Evolutionary conservation across 192 early-diverging fungal species (phyloP), one percentile per base, ranked within the genome.

Genomic region (Coemansia brasiliensis): DNA sequence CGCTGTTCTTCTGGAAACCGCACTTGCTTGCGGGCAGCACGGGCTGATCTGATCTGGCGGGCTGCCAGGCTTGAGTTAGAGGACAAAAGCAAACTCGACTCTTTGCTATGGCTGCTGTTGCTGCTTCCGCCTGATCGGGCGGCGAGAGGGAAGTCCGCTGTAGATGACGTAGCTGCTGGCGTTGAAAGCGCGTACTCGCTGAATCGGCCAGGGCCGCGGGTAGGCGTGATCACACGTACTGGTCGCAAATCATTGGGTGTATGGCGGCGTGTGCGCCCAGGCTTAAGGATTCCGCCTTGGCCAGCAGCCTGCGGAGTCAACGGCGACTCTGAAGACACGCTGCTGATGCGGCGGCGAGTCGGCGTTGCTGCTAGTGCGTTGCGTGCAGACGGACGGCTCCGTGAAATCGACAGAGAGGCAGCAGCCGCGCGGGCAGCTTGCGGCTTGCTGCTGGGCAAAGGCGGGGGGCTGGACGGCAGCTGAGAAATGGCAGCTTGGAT

Each of bases 1-100:
- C 65, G 55, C 45, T 52, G 41, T 39, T 79, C 69, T 29, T 72
- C 75, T 0, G 75, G 75, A 26, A 79, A 79, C 44, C 69, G 56
- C 37, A 79, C 75, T 1, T 51, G 42, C 53, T 79, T 79, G 29
- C 63, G 48, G 1, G 62, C 26, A 1, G 49, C 48, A 5, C 44
- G 9, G 0, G 55, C 35, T 12, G 59, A 51, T 38, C 59, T 37
- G 13, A 32, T 32, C 18, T 49, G 58, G 1, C 57, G 55, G 0
- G 27, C 3, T 29, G 45, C 37, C 11, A 48, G 15, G 21, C 45
- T 48, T 3, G 20, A 20, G 45, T 21, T 17, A 17, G 44, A 45
- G 18, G 44, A 45, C 20, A n/a, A n/a, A n/a, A n/a, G n/a, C n/a
- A n/a, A n/a, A n/a, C n/a, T n/a, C n/a, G n/a, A n/a, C n/a, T n/a